phyloP scores from a whole-genome alignment of 2,329 filamentous ascomycete genomes.

The Cytospora leucostoma region DNA sequence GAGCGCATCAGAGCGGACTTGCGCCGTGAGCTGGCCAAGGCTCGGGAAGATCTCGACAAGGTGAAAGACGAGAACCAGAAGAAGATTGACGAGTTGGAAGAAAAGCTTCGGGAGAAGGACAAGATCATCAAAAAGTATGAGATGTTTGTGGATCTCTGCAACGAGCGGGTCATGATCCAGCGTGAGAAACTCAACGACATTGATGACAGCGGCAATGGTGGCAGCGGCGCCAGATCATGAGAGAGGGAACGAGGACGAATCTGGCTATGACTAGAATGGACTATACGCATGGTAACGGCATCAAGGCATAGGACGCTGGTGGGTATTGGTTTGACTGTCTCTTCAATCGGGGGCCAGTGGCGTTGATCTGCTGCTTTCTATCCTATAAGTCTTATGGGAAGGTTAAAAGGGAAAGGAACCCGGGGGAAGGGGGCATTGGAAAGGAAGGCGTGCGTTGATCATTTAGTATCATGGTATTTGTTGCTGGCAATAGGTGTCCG shows the following conservation, averaged over 20 bases:
- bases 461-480: background rate
- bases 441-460: slow-evolving; percentile 8
- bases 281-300: slow-evolving; percentile 22
- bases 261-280: slow-evolving; percentile 11
- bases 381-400: slow-evolving; percentile 1
- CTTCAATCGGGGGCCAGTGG: slow-evolving; percentile 15
- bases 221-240: slow-evolving; percentile 8
- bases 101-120: slow-evolving; percentile 64
- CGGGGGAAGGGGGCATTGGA: background rate
- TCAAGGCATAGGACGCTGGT: slow-evolving; percentile 16
- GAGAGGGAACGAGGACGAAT: background rate
- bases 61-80: slow-evolving; percentile 58
- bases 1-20: slow-evolving; percentile 65
- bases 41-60: slow-evolving; percentile 57
- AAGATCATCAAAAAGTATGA: slow-evolving; percentile 64
- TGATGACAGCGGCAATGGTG: slow-evolving; percentile 28
- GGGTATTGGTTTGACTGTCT: slow-evolving; percentile 9
- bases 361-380: slow-evolving; percentile 16
- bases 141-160: slow-evolving; percentile 71
- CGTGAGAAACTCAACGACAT: slow-evolving; percentile 51
- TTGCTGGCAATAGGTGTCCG: background rate
- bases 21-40: slow-evolving; percentile 60
- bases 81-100: slow-evolving; percentile 59
- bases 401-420: background rate
- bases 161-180: slow-evolving; percentile 65